Base-by-base conservation (phyloP, 2,329 filamentous ascomycete species). In the Trichoderma atroviride region DNA sequence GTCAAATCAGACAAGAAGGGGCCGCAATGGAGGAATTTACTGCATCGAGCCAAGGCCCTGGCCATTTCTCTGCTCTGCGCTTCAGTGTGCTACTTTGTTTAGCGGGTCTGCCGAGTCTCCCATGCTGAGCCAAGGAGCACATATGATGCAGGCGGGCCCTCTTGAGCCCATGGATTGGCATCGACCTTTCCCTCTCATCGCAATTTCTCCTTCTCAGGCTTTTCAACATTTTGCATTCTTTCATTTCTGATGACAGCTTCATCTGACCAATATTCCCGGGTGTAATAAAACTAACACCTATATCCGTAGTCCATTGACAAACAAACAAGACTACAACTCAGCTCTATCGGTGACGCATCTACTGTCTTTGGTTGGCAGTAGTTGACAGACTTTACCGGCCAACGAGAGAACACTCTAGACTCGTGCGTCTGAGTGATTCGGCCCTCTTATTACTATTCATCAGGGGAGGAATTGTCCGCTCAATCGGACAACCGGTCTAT, bases 121-220 rank as follows among this genome's bases (percentile, higher is more conserved):
- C 29, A 19, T 60, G 9, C 61, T 56, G 55, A 65, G 72, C 74
- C 71, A 72, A 59, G 35, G 24, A 50, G n/a, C 67, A 76, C 74
- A 76, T 75, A 74, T 75, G 74, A 72, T 73, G 72, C 71, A 57
- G 70, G 72, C 70, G 69, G 67, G 59, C 27, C 71, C 70, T 33
- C n/a, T 56, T 60, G 52, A 22, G 24, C 22, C 27, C 24, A 27
- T 53, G 37, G 24, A 27, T 10, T 24, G n/a, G 53, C 29, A 14
- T 31, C 27, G 22, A 10, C n/a, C 59, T 27, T 19, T 52, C 6
- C 27, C 13, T 40, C 24, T 31, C 37, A 27, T 35, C 22, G 16
- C 22, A 24, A 29, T 13, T 40, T 24, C 53, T 53, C 31, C 14
- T 52, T 35, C 62, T 7, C 14, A 27, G 13, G 1, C 24, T 27